A percentile compares a stretch with the other conserved stretches of the same genome.
Conservation (phyloP, 768 basidiomycete genomes). For the Kwoniella heveanensis region DNA sequence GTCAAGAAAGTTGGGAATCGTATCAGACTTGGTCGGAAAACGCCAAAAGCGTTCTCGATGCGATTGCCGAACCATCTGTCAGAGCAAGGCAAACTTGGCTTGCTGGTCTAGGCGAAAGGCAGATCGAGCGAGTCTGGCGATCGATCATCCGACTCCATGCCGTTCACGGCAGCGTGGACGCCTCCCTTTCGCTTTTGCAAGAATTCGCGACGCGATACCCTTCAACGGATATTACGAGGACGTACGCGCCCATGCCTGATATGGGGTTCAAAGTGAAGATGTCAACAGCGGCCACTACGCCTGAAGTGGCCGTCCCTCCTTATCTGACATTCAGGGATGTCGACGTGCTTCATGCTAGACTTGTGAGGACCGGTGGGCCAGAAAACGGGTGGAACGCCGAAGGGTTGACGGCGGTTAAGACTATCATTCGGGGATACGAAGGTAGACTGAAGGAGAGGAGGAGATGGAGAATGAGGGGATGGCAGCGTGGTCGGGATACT, state of each 20-base stretch:
- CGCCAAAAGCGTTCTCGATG: neutral
- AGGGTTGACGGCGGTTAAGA: conserved; percentile 68
- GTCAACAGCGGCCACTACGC: conserved; percentile 63
- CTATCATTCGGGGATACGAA: conserved; percentile 72
- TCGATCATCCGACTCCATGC: conserved; percentile 69
- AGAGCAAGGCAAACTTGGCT: conserved; percentile 6
- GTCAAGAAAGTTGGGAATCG: conserved; percentile 67
- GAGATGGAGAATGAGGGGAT: conserved; percentile 42
- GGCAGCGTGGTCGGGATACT: conserved; percentile 5
- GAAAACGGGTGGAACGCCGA: conserved; percentile 50
- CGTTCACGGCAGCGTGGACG: conserved; percentile 60
- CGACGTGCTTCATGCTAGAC: conserved; percentile 73
- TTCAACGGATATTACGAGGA: conserved; percentile 60
- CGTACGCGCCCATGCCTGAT: conserved; percentile 52
- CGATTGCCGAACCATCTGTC: neutral
- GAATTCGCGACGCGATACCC: conserved; percentile 70
- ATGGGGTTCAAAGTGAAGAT: conserved; percentile 65
- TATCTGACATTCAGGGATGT: conserved; percentile 74
- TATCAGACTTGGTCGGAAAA: conserved; percentile 58
- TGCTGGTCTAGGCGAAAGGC: conserved; percentile 40
- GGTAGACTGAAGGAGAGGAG: conserved; percentile 68
- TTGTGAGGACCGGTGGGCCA: conserved; percentile 59
- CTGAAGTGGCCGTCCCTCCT: conserved; percentile 80
- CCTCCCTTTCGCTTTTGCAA: conserved; percentile 61
- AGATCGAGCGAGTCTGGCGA: conserved; percentile 69